Conservation (phyloP, 352 stramenopile species). For the Sclerospora graminicola region DNA sequence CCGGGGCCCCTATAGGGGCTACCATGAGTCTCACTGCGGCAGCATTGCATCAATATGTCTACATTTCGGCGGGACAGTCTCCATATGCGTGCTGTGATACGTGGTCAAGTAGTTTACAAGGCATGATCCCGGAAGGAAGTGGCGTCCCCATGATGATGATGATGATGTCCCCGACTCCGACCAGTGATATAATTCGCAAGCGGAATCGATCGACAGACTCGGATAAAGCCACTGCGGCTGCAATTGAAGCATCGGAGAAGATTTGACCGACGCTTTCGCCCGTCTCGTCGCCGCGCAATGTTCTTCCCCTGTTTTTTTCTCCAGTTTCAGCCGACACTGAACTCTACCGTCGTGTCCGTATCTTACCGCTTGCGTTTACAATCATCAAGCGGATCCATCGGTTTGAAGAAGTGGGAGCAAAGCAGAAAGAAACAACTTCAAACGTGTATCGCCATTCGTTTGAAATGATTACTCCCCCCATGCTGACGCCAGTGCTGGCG, state of each 20-base stretch:
- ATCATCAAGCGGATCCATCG: slow-evolving; percentile 50
- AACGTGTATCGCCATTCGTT: slow-evolving; percentile 51
- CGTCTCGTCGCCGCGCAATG: slow-evolving; percentile 15
- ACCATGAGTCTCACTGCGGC: slow-evolving; percentile 22
- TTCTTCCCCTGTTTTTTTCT: slow-evolving; percentile 9
- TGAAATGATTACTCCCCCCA: slow-evolving; percentile 42
- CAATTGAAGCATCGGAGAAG: slow-evolving; percentile 45
- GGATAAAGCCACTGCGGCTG: slow-evolving; percentile 39
- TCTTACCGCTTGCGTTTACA: slow-evolving; percentile 47
- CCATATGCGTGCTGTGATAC: slow-evolving; percentile 26
- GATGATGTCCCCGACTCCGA: slow-evolving; percentile 22
- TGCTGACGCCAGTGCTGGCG: slow-evolving; percentile 7
- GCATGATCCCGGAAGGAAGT: slow-evolving; percentile 26
- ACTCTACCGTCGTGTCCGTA: slow-evolving; percentile 41
- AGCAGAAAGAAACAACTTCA: slow-evolving; percentile 17
- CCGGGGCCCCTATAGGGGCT: slow-evolving; percentile 5
- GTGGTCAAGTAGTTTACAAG: slow-evolving; percentile 23
- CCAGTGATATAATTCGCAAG: slow-evolving; percentile 50
- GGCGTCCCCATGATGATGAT: slow-evolving; percentile 27
- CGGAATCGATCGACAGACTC: slow-evolving; percentile 63
- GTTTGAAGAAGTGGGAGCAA: slow-evolving; percentile 39
- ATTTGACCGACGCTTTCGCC: slow-evolving; percentile 27
- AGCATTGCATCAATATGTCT: slow-evolving; percentile 39
- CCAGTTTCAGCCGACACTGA: slow-evolving; percentile 28
- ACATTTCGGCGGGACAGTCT: slow-evolving; percentile 32